Evolutionary conservation across 371 early-diverging fungal genomes (phyloP), one percentile per base, ranked within the genome.

Genomic region (Rhizomucor miehei): DNA sequence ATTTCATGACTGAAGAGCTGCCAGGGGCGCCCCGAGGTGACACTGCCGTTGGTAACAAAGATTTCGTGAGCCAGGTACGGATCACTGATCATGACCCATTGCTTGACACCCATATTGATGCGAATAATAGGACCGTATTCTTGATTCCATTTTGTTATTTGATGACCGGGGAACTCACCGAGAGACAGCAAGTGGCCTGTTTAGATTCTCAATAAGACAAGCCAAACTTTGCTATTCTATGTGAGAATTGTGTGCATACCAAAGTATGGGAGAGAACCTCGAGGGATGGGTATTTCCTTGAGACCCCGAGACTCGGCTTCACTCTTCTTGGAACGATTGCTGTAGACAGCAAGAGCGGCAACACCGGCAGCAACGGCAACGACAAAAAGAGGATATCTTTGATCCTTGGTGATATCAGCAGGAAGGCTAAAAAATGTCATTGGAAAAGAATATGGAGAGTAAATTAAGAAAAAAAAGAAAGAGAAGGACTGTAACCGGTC

Each of bases 31-130:
- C 47, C 35, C 1, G 63, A 63, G 3, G 63, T 63, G 24, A 48
- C 25, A 19, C 55, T 54, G 14, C 63, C 63, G 6, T 54, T 44
- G 19, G 54, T 55, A 19, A 43, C 46, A 44, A 65, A 60, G 1
- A 65, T 46, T n/a, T 65, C 65, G 43, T 65, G 65, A 3, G 65
- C 65, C 10, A 65, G 38, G 13, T 49, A 12, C 25, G 60, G 57
- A 34, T 65, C 65, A 14, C 54, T 40, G 41, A 65, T 57, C 38
- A 57, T 48, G 6, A 65, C 39, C 57, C 57, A 65, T 10, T 48
- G 23, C 21, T 57, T 50, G 14, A 60, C 60, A 41, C 65, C 65
- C 53, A 65, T 55, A 16, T 51, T 14, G 19, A 65, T 25, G 1
- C 46, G 41, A 35, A 60, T 48, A 20, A 65, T 54, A 1, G 65